A percentile compares a stretch with the other conserved stretches of the same genome.
These are phyloP conservation scores for Phytophthora melonis DNA, from an alignment of 352 stramenopile species.

Conservation along the genomic window DNA sequence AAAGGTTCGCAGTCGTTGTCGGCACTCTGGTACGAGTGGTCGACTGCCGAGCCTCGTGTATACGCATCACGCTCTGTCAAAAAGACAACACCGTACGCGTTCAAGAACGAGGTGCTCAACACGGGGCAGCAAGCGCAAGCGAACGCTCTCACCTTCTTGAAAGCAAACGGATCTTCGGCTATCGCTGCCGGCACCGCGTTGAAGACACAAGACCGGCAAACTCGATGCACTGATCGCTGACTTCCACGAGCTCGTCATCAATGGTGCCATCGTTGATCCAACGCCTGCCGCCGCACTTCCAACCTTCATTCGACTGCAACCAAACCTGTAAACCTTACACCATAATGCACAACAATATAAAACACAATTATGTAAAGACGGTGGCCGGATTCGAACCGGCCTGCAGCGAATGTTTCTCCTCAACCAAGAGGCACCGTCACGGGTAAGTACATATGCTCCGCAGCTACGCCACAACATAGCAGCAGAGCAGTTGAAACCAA, in stretches of 20 bases:
- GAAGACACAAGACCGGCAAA: conserved; percentile 22
- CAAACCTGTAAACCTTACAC: no score
- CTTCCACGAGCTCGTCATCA: conserved; percentile 1
- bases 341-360: no score
- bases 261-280: background rate
- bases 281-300: conserved; percentile 7
- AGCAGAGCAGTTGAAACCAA: no score
- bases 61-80: conserved; percentile 14
- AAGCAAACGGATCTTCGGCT: background rate
- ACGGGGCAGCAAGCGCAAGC: conserved; percentile 5
- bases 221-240: conserved; percentile 1
- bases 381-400: no score
- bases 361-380: no score
- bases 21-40: conserved; percentile 20
- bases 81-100: conserved; percentile 22
- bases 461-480: no score
- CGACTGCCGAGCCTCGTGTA: conserved; percentile 14
- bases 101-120: conserved; percentile 13
- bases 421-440: no score
- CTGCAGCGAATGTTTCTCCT: no score
- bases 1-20: conserved; percentile 12
- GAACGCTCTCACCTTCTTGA: conserved; percentile 8
- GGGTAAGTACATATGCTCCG: no score
- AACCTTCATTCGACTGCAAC: no score
- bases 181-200: conserved; percentile 4